Evolutionary conservation across 306 rosid genomes (phyloP).

Genomic region (Trifolium pratense): DNA sequence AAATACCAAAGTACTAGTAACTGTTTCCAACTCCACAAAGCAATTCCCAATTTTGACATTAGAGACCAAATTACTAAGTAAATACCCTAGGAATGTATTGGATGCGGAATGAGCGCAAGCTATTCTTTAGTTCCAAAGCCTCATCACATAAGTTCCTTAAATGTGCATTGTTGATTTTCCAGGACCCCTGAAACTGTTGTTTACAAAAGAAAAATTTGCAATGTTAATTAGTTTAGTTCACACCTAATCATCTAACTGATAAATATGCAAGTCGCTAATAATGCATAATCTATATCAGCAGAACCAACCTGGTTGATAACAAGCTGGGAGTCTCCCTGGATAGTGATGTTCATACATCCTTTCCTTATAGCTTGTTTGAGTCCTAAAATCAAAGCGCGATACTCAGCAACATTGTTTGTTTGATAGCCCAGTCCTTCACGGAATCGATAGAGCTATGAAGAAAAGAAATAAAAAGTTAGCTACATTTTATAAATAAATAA

Average conservation of each 20-base stretch:
- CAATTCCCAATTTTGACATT: too few relatives aligned
- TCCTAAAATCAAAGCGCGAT: constrained; percentile 78
- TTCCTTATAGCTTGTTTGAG: constrained; percentile 64
- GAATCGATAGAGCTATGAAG: constrained; percentile 58
- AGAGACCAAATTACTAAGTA: neutral
- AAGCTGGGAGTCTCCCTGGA: constrained; percentile 73
- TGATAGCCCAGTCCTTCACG: constrained; percentile 81
- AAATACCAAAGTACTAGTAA: neutral
- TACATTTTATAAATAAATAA: too few relatives aligned
- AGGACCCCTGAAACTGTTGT: neutral
- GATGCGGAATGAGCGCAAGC: neutral
- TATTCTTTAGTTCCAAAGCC: neutral
- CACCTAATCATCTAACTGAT: too few relatives aligned
- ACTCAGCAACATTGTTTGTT: constrained; percentile 84
- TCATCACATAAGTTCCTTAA: neutral
- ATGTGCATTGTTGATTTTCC: neutral
- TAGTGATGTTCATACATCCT: constrained; percentile 66
- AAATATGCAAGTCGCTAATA: too few relatives aligned
- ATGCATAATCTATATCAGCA: too few relatives aligned
- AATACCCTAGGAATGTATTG: neutral
- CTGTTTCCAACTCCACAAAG: too few relatives aligned
- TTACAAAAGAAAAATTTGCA: too few relatives aligned
- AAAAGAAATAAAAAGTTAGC: too few relatives aligned
- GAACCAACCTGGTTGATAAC: constrained; percentile 86
- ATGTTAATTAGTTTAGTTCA: too few relatives aligned